These are phyloP conservation scores for Amanita polypyramis DNA, from an alignment of 768 basidiomycete species.

Conservation along the genomic window DNA sequence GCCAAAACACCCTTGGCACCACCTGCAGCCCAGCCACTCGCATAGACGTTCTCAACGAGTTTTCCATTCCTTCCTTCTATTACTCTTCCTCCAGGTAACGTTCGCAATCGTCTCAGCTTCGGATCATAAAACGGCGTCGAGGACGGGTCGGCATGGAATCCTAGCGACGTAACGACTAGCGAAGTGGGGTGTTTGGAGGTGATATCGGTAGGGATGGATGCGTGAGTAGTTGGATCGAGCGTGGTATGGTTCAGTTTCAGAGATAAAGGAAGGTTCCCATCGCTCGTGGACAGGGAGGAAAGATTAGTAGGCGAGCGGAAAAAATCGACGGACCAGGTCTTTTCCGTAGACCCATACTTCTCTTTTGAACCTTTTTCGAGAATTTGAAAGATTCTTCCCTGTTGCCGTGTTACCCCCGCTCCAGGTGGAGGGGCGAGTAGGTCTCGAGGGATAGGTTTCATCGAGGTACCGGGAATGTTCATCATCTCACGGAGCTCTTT, in stretches of 20 bases:
- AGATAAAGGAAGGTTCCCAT: slow-evolving; percentile 11
- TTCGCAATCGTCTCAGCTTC: slow-evolving; percentile 43
- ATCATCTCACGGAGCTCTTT: slow-evolving; percentile 90
- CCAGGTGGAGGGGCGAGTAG: slow-evolving; percentile 24
- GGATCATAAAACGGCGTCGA: slow-evolving; percentile 44
- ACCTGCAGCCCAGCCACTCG: slow-evolving; percentile 87
- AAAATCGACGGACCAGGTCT: slow-evolving; percentile 78
- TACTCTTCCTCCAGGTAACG: slow-evolving; percentile 30
- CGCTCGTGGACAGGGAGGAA: slow-evolving; percentile 4
- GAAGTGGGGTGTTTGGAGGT: slow-evolving; percentile 40
- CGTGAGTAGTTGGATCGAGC: slow-evolving; percentile 32
- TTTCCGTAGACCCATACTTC: slow-evolving; percentile 35
- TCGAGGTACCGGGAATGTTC: slow-evolving; percentile 48
- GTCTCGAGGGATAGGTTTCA: slow-evolving; percentile 47
- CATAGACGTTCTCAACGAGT: slow-evolving; percentile 41
- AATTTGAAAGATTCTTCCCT: slow-evolving; percentile 55
- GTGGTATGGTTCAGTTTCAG: slow-evolving; percentile 54
- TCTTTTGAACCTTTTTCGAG: slow-evolving; percentile 54
- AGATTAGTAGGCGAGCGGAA: slow-evolving; percentile 61
- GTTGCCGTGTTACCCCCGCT: slow-evolving; percentile 42
- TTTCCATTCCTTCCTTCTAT: background rate
- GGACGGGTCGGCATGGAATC: slow-evolving; percentile 63
- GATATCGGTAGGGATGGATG: slow-evolving; percentile 46
- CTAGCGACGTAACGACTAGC: slow-evolving; percentile 80
- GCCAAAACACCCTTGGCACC: slow-evolving; percentile 91